Percentiles rank a stretch among this genome's conserved stretches.
These are phyloP conservation scores for Daldinia concentrica DNA, from an alignment of 495 filamentous ascomycete genomes.

Conservation along the genomic window DNA sequence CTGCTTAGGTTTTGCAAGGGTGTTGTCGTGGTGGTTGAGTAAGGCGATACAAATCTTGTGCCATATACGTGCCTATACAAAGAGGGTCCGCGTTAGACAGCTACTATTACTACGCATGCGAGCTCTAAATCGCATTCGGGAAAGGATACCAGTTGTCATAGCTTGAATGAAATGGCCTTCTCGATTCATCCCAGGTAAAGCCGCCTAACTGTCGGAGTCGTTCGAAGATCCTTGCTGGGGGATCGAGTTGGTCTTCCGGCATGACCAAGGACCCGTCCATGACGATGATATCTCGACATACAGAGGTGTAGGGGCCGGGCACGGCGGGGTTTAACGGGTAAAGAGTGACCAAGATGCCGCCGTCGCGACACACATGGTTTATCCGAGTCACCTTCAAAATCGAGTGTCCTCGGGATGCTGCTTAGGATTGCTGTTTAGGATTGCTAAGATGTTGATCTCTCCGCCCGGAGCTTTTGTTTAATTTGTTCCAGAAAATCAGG, in stretches of 20 bases:
- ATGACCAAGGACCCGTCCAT: conserved; percentile 60
- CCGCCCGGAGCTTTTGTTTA: conserved; percentile 35
- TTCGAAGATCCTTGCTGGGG: conserved; percentile 76
- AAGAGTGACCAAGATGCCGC: conserved; percentile 43
- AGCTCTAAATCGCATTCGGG: conserved; percentile 19
- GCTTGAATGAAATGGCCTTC: conserved; percentile 78
- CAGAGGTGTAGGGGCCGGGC: conserved; percentile 39
- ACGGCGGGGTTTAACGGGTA: conserved; percentile 29
- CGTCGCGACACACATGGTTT: conserved; percentile 52
- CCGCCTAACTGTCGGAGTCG: conserved; percentile 75
- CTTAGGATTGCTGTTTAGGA: neutral
- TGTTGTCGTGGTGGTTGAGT: conserved; percentile 44
- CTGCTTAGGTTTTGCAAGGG: conserved; percentile 44
- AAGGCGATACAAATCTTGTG: conserved; percentile 57
- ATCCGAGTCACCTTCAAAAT: conserved; percentile 34
- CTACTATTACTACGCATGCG: conserved; percentile 23
- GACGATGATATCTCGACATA: conserved; percentile 51
- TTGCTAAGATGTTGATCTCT: conserved; percentile 18
- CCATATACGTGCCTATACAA: conserved; percentile 57
- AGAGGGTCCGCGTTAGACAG: conserved; percentile 31
- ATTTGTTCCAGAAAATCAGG: conserved; percentile 25
- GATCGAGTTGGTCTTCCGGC: conserved; percentile 71
- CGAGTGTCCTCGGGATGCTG: conserved; percentile 1
- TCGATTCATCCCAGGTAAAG: conserved; percentile 78
- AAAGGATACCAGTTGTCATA: conserved; percentile 74